These are phyloP conservation scores for Trypanosoma boissoni DNA, from an alignment of 208 protist species.

Conservation along the genomic window DNA sequence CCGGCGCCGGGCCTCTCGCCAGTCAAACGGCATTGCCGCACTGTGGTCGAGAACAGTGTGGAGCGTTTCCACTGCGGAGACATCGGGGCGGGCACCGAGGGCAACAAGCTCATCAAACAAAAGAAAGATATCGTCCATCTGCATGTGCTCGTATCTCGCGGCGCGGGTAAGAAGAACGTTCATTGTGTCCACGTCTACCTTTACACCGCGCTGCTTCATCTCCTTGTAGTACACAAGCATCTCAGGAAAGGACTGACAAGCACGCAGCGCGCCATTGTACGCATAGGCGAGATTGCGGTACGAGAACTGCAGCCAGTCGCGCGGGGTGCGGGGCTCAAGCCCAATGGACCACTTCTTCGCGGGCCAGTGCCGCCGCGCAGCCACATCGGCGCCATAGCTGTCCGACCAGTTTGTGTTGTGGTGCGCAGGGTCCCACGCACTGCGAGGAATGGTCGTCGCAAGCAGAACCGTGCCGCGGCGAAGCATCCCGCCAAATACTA, in stretches of 20 bases:
- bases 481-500: constrained; percentile 30
- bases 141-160: constrained; percentile 78
- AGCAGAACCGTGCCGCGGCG: constrained; percentile 27
- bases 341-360: constrained; percentile 82
- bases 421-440: constrained; percentile 81
- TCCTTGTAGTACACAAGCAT: constrained; percentile 88
- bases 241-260: constrained; percentile 76
- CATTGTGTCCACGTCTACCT: constrained; percentile 88
- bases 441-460: constrained; percentile 67
- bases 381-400: constrained; percentile 71
- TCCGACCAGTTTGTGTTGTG: constrained; percentile 86
- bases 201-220: constrained; percentile 88
- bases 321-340: constrained; percentile 79
- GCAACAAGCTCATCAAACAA: constrained; percentile 78
- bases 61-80: constrained; percentile 74
- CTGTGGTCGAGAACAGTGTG: constrained; percentile 87
- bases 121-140: constrained; percentile 80
- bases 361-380: constrained; percentile 79
- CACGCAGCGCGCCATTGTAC: constrained; percentile 87
- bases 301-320: constrained; percentile 77
- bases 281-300: constrained; percentile 85
- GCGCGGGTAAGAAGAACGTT: constrained; percentile 82
- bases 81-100: constrained; percentile 74
- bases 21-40: constrained; percentile 61
- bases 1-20: constrained; percentile 75